Base-by-base conservation (phyloP, 2,329 filamentous ascomycete species). In the Rhinocladiella similis region DNA sequence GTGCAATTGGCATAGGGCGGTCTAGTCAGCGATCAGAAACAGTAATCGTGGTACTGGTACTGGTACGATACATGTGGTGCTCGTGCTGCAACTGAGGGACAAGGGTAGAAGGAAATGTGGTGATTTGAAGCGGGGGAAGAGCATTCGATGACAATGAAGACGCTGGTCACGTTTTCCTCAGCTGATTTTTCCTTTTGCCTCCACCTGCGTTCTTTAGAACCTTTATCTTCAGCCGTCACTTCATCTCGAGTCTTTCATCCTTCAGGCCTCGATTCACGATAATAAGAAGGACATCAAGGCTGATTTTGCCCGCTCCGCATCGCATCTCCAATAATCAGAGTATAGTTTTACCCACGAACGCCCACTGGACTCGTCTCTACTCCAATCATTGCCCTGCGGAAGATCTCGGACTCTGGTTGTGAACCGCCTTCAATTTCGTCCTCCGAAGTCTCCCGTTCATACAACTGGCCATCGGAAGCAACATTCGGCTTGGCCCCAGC, bases 281-380 rank as follows among this genome's bases (percentile, higher is more conserved):
- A 57, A 57, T 57, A 62, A 59, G 41, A 59, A 59, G 50, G 56
- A 20, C 53, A 41, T 47, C 51, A 25, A 22, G 19, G 52, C 16
- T 50, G 35, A 57, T 59, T 59, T 59, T 56, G 59, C 56, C 51
- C 56, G 59, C 59, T 62, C 59, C 59, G 59, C 59, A 62, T 48
- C 20, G 42, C 27, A 59, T 51, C 59, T 62, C 59, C 59, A 62
- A 62, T 57, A 59, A 54, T 22, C 46, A 57, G 29, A 46, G 50
- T 50, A 53, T 49, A 45, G 38, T 33, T n/a, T 54, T 50, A 54
- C 54, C 47, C 49, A 57, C 59, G 59, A 7, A 54, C 47, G 51
- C 54, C 47, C 49, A 59, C 59, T 56, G 47, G 41, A 46, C 18
- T 42, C 47, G 20, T 18, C 22, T 46, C 42, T 54, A 43, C 50